Evolutionary conservation across 768 basidiomycete species (phyloP).

Genomic region (Boletellus ananiceps): DNA sequence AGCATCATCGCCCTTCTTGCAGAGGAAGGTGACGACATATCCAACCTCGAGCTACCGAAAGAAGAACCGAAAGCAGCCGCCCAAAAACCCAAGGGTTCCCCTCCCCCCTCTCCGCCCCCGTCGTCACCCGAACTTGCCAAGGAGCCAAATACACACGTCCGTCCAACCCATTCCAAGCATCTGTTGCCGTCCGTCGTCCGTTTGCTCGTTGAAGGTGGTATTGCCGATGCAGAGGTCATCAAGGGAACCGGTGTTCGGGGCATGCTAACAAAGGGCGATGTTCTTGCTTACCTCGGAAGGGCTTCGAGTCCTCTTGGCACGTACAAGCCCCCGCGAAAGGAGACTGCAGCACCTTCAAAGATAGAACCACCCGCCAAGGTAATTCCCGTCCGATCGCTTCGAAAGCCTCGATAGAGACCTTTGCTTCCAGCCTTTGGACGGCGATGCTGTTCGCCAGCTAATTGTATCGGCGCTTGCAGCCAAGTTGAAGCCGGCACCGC

Average conservation of each 20-base stretch:
- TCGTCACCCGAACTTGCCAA: constrained; percentile 22
- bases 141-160: constrained; percentile 32
- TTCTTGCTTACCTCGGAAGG: constrained; percentile 80
- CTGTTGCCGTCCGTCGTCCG: constrained; percentile 90
- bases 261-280: constrained; percentile 95
- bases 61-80: constrained; percentile 28
- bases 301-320: constrained; percentile 76
- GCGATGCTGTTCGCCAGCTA: constrained; percentile 56
- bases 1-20: constrained; percentile 88
- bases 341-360: constrained; percentile 29
- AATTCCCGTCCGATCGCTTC: constrained; percentile 2
- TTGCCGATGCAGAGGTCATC: constrained; percentile 61
- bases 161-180: constrained; percentile 54
- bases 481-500: constrained; percentile 46
- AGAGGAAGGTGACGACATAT: constrained; percentile 94
- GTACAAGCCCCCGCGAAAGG: constrained; percentile 45
- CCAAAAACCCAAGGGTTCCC: constrained; percentile 19
- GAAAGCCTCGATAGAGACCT: neutral
- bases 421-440: constrained; percentile 49
- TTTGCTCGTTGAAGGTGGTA: constrained; percentile 53
- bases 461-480: constrained; percentile 58
- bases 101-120: constrained; percentile 16
- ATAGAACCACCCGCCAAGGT: constrained; percentile 38
- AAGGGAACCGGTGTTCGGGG: constrained; percentile 88
- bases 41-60: constrained; percentile 66